Evolutionary conservation across 768 basidiomycete species (phyloP).

Genomic region (Podaxis sp.): DNA sequence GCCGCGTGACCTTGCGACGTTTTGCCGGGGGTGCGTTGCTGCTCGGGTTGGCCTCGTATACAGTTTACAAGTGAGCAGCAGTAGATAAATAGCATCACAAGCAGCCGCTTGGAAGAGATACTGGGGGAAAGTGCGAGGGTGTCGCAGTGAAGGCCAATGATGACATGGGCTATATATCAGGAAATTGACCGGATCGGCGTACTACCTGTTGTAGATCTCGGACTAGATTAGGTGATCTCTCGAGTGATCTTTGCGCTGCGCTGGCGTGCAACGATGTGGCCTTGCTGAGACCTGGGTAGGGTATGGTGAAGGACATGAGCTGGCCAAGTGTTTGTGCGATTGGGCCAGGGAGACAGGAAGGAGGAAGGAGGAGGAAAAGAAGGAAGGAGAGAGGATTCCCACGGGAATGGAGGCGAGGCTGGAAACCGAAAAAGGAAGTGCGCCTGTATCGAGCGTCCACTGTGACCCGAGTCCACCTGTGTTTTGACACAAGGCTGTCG

Average conservation of each 20-base stretch:
- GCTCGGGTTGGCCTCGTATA: background rate
- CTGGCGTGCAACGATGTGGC: background rate
- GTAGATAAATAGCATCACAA: background rate
- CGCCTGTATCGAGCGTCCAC: constrained; percentile 28
- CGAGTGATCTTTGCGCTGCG: background rate
- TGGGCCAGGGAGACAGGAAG: background rate
- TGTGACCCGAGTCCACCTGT: constrained; percentile 26
- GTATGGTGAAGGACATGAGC: background rate
- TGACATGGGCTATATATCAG: constrained; percentile 15
- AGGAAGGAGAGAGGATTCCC: constrained; percentile 20
- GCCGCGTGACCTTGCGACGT: constrained; percentile 8
- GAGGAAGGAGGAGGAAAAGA: constrained; percentile 1
- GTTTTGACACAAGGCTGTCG: constrained; percentile 27
- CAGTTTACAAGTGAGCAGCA: background rate
- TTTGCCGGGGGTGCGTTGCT: constrained; percentile 1
- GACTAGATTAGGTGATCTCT: constrained; percentile 28
- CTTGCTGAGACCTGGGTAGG: background rate
- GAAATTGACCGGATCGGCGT: constrained; percentile 26
- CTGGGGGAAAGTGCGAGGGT: background rate
- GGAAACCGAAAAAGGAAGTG: constrained; percentile 32
- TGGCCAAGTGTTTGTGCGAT: constrained; percentile 21
- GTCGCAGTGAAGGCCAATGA: constrained; percentile 9
- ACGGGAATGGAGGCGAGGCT: constrained; percentile 16
- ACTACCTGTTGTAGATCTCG: constrained; percentile 26
- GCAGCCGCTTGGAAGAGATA: background rate